These are phyloP conservation scores for Fusarium tjaetaba DNA, from an alignment of 2,329 filamentous ascomycete species.

Conservation along the genomic window DNA sequence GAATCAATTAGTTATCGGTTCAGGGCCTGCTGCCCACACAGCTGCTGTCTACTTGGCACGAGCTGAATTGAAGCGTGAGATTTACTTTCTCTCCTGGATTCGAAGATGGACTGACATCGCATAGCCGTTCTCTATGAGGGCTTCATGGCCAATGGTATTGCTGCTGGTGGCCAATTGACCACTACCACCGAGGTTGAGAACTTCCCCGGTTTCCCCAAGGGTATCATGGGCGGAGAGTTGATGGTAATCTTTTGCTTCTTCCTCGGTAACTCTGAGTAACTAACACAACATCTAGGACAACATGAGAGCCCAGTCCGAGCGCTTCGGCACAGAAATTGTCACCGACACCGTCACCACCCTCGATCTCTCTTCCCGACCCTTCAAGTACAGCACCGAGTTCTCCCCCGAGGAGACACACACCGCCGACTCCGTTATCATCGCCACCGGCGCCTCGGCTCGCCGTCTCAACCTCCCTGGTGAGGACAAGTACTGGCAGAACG, in stretches of 20 bases:
- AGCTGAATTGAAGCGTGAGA: constrained; percentile 86
- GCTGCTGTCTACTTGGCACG: constrained; percentile 95
- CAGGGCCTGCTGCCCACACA: constrained; percentile 96
- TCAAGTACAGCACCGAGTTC: constrained; percentile 94
- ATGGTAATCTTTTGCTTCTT: constrained; percentile 68
- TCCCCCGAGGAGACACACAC: constrained; percentile 84
- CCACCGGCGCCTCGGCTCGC: constrained; percentile 91
- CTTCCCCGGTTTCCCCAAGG: constrained; percentile 92
- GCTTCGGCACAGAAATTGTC: constrained; percentile 92
- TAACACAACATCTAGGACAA: constrained; percentile 66
- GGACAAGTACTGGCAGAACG: constrained; percentile 96
- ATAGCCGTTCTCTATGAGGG: constrained; percentile 92
- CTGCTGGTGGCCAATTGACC: constrained; percentile 94
- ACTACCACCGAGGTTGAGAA: constrained; percentile 99
- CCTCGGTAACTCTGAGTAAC: neutral
- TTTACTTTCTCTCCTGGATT: neutral
- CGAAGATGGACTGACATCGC: constrained; percentile 18
- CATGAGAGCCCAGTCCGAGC: constrained; percentile 91
- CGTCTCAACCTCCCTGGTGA: constrained; percentile 86
- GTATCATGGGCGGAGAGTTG: constrained; percentile 85
- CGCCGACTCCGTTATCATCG: constrained; percentile 91
- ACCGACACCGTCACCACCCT: constrained; percentile 91
- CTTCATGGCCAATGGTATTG: constrained; percentile 96
- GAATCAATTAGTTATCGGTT: constrained; percentile 75
- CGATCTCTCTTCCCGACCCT: constrained; percentile 84